phyloP scores from a whole-genome alignment of 116 monocot genomes.

The Posidonia oceanica region DNA sequence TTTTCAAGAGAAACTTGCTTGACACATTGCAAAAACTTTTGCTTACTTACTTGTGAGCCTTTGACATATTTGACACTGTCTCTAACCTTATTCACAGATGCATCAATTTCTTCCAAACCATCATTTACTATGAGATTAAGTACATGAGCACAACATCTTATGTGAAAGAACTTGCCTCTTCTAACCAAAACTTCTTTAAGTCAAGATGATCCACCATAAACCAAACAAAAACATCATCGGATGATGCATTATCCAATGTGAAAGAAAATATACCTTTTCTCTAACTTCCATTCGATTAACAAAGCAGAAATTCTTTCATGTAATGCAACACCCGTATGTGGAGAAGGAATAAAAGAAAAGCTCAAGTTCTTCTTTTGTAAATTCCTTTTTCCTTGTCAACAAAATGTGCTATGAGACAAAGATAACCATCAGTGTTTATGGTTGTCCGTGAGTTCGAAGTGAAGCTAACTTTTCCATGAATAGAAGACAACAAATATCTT shows the following conservation, averaged over 20 bases:
- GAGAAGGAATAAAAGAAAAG: too few relatives aligned
- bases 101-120: background rate
- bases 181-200: background rate
- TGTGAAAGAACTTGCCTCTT: background rate
- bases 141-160: background rate
- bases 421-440: background rate
- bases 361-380: background rate
- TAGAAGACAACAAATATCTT: too few relatives aligned
- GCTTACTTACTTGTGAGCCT: background rate
- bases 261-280: background rate
- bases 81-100: background rate
- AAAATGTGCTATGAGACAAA: background rate
- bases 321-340: background rate
- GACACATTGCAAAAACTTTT: background rate
- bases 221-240: too few relatives aligned
- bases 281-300: background rate
- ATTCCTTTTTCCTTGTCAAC: too few relatives aligned
- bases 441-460: background rate
- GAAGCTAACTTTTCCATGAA: too few relatives aligned
- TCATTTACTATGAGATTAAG: background rate
- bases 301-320: background rate
- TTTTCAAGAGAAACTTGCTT: too few relatives aligned
- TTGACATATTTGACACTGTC: too few relatives aligned
- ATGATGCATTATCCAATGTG: background rate
- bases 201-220: background rate